These are phyloP conservation scores for Luvunga scandens DNA, from an alignment of 345 rosid genomes.

Conservation along the genomic window DNA sequence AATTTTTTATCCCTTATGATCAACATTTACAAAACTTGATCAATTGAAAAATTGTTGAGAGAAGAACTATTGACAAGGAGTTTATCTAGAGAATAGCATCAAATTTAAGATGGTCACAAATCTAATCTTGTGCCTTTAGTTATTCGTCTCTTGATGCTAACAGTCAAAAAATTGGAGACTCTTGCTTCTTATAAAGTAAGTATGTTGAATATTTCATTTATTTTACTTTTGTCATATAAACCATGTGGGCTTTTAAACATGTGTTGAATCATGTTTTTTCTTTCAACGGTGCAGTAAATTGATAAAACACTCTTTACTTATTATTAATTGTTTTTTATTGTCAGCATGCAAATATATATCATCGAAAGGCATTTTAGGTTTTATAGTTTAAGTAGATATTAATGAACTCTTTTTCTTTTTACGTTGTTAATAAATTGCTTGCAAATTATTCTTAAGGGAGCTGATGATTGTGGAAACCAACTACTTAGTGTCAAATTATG, in stretches of 20 bases:
- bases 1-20: constrained; percentile 66
- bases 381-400: constrained; percentile 69
- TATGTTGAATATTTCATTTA: not conserved
- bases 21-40: constrained; percentile 76
- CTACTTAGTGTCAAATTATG: too few species aligned
- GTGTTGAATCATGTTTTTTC: not conserved
- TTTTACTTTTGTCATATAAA: not conserved
- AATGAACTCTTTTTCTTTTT: constrained; percentile 71
- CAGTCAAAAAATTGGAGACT: constrained; percentile 74
- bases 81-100: constrained; percentile 54
- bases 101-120: constrained; percentile 62
- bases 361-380: constrained; percentile 73
- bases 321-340: constrained; percentile 9
- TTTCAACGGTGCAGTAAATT: not conserved
- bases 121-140: constrained; percentile 56
- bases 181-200: constrained; percentile 83
- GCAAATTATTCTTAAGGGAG: too few species aligned
- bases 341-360: constrained; percentile 71
- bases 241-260: not conserved
- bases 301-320: not conserved
- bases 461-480: too few species aligned
- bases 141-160: constrained; percentile 67
- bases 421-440: constrained; percentile 49
- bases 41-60: constrained; percentile 48
- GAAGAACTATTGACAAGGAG: constrained; percentile 87